phyloP scores from a whole-genome alignment of 495 filamentous ascomycete genomes.

The Podospora didyma region DNA sequence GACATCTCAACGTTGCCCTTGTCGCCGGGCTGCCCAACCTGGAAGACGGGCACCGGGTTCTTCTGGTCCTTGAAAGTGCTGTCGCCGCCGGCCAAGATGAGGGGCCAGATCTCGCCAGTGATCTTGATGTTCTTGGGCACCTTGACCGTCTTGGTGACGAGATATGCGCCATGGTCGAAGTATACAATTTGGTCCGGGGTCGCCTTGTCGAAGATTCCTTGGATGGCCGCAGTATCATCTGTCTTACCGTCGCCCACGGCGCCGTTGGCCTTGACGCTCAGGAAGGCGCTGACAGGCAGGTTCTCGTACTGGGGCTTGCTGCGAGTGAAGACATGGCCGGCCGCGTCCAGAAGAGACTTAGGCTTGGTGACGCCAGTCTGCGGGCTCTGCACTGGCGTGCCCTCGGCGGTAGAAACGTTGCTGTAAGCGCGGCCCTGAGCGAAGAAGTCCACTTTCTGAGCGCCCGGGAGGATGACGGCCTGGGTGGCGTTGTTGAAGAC shows the following conservation, averaged over 20 bases:
- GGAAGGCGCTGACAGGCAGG: slow-evolving; percentile 53
- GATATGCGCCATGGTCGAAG: slow-evolving; percentile 88
- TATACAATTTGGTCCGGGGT: slow-evolving; percentile 66
- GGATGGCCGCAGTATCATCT: slow-evolving; percentile 68
- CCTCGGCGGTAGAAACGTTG: slow-evolving; percentile 32
- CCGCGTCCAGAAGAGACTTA: slow-evolving; percentile 45
- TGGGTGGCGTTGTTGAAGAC: slow-evolving; percentile 55
- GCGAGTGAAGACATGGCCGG: slow-evolving; percentile 58
- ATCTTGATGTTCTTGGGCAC: slow-evolving; percentile 77
- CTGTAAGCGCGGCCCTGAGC: slow-evolving; percentile 71
- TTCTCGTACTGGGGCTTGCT: slow-evolving; percentile 72
- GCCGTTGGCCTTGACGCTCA: slow-evolving; percentile 72
- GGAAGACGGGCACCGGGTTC: slow-evolving; percentile 69
- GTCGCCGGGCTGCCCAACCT: slow-evolving; percentile 77
- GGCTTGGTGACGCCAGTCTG: slow-evolving; percentile 54
- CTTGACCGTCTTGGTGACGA: slow-evolving; percentile 78
- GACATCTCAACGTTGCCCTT: slow-evolving; percentile 76
- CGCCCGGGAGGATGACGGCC: slow-evolving; percentile 63
- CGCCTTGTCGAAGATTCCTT: slow-evolving; percentile 63
- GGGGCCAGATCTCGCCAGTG: slow-evolving; percentile 85
- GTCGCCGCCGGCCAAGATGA: slow-evolving; percentile 77
- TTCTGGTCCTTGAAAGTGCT: slow-evolving; percentile 61
- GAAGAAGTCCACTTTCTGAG: slow-evolving; percentile 65
- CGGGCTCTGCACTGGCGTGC: slow-evolving; percentile 46
- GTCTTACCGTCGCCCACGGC: slow-evolving; percentile 74